Conservation (phyloP, 176 grass and related monocot genomes). For the Olyra latifolia region DNA sequence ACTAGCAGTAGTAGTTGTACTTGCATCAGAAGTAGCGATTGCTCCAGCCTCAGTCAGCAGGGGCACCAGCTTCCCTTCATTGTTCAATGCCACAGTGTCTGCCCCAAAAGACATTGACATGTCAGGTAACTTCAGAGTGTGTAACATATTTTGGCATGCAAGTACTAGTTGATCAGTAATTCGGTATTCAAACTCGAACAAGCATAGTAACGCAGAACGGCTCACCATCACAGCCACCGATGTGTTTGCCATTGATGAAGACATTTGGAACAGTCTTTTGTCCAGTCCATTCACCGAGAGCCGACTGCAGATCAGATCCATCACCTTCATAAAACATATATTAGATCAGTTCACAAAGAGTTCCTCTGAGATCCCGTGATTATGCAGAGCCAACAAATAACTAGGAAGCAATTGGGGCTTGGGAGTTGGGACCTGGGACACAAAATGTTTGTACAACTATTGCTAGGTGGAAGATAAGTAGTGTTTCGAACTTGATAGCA, state of each 20-base stretch:
- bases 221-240: constrained; percentile 72
- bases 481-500: background rate
- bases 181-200: background rate
- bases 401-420: background rate
- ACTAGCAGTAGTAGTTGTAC: background rate
- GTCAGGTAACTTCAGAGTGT: constrained; percentile 10
- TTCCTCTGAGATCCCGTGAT: background rate
- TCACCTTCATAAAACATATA: constrained; percentile 56
- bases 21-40: constrained; percentile 34
- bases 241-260: constrained; percentile 82
- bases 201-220: background rate
- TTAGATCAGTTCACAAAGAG: background rate
- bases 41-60: constrained; percentile 80
- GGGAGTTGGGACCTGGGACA: no score
- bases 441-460: background rate
- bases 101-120: constrained; percentile 2
- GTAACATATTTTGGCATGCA: background rate
- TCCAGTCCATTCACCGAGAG: constrained; percentile 74
- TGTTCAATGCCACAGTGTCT: constrained; percentile 58
- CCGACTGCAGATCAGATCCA: constrained; percentile 65
- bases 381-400: background rate
- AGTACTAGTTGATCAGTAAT: background rate
- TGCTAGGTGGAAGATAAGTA: background rate
- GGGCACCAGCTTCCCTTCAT: constrained; percentile 55
- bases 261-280: constrained; percentile 83